Conservation (phyloP, 2,329 filamentous ascomycete genomes). For the Karstenula rhodostoma region DNA sequence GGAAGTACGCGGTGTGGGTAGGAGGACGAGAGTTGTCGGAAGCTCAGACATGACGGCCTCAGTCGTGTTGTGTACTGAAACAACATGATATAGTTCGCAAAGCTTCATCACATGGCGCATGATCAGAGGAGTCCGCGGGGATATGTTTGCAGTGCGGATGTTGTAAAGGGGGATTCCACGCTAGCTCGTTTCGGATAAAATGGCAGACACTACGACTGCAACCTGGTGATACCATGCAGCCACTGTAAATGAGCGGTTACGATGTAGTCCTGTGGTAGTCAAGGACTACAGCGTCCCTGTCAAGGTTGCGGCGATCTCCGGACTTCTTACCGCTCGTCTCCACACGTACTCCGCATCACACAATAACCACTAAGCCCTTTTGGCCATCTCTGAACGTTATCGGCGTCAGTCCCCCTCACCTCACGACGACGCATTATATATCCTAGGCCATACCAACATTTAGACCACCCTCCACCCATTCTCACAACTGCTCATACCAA, state of each 20-base stretch:
- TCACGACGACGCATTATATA: background rate
- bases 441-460: background rate
- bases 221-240: background rate
- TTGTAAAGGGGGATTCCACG: background rate
- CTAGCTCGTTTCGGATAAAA: background rate
- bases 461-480: background rate
- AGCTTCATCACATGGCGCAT: background rate
- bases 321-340: background rate
- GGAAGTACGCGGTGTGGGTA: background rate
- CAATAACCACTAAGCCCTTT: constrained; percentile 13
- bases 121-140: background rate
- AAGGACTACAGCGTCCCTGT: background rate
- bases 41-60: background rate
- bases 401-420: background rate
- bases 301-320: background rate
- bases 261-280: too few relatives aligned
- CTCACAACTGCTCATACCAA: background rate
- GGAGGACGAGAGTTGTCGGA: background rate
- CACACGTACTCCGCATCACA: background rate
- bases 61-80: background rate
- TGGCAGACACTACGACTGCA: background rate
- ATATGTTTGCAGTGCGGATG: background rate
- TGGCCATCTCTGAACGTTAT: background rate
- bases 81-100: background rate
- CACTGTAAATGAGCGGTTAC: too few relatives aligned